Conservation (phyloP, 495 filamentous ascomycete species). For the Penicillium silybi region DNA sequence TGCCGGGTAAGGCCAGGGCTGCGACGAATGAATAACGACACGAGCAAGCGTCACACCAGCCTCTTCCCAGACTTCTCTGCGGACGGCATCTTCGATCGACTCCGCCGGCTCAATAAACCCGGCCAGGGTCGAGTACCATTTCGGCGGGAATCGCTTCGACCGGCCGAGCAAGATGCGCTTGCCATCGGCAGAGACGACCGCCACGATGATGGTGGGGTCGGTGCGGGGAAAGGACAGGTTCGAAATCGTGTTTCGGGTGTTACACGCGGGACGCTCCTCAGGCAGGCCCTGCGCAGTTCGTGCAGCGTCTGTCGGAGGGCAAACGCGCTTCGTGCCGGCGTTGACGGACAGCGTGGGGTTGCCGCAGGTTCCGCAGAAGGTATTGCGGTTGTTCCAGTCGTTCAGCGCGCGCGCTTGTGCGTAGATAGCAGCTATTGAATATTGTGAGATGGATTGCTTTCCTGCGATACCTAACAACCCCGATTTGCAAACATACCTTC, state of each 20-base stretch:
- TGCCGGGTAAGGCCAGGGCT: constrained; percentile 87
- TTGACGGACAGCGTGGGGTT: constrained; percentile 79
- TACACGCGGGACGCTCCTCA: constrained; percentile 61
- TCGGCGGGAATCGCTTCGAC: constrained; percentile 72
- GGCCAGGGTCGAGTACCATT: constrained; percentile 87
- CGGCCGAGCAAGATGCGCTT: constrained; percentile 79
- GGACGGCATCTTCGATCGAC: constrained; percentile 89
- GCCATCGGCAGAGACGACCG: constrained; percentile 71
- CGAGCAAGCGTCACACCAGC: constrained; percentile 78
- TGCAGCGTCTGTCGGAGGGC: constrained; percentile 72
- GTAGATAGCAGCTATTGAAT: constrained; percentile 69
- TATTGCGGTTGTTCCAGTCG: constrained; percentile 94
- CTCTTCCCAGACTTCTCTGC: constrained; percentile 96
- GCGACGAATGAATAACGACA: constrained; percentile 87
- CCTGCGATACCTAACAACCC: background rate
- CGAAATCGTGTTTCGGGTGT: constrained; percentile 59
- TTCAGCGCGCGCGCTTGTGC: constrained; percentile 85
- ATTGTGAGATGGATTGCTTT: background rate
- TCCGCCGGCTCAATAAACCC: constrained; percentile 96
- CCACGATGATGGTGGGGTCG: constrained; percentile 94
- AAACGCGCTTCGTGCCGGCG: constrained; percentile 85
- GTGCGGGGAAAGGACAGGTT: constrained; percentile 92
- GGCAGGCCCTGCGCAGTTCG: constrained; percentile 30
- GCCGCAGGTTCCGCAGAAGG: constrained; percentile 86
- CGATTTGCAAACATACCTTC: constrained; percentile 48